These are phyloP conservation scores for Picea glauca DNA, from an alignment of 75 land plant genomes.

Conservation along the genomic window DNA sequence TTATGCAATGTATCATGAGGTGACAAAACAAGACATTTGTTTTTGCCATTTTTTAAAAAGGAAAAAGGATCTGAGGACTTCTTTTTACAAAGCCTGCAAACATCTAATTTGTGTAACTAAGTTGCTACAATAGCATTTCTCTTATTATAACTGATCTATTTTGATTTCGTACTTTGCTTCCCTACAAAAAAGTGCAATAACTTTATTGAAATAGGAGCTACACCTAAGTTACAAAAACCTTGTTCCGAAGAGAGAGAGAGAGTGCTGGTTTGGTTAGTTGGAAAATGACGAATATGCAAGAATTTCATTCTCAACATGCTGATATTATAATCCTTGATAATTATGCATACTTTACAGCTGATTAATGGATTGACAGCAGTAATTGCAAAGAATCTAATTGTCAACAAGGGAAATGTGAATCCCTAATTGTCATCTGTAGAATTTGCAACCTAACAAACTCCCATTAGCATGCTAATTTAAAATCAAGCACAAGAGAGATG, in stretches of 20 bases:
- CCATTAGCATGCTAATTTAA: background rate
- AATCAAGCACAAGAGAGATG: background rate
- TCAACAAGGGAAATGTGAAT: constrained; percentile 4
- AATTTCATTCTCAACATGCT: background rate
- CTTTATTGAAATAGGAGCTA: background rate
- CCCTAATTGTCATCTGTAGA: background rate
- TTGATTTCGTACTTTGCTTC: background rate
- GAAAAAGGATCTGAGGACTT: background rate
- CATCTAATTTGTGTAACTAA: background rate
- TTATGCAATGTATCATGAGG: background rate
- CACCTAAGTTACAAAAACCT: background rate
- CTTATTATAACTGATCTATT: background rate
- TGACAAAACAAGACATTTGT: background rate
- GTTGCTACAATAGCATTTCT: background rate
- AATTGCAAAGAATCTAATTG: too few relatives aligned
- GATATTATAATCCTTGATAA: background rate
- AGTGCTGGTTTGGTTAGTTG: background rate
- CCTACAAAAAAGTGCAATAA: background rate
- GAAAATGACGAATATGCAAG: background rate
- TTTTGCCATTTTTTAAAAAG: background rate
- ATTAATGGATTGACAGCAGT: background rate
- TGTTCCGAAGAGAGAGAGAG: background rate
- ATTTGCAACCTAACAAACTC: too few relatives aligned
- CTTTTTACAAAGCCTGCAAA: background rate
- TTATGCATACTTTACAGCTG: background rate